Evolutionary conservation across 1,284 basidiomycete genomes (phyloP).

Genomic region (Leccinum huronense): DNA sequence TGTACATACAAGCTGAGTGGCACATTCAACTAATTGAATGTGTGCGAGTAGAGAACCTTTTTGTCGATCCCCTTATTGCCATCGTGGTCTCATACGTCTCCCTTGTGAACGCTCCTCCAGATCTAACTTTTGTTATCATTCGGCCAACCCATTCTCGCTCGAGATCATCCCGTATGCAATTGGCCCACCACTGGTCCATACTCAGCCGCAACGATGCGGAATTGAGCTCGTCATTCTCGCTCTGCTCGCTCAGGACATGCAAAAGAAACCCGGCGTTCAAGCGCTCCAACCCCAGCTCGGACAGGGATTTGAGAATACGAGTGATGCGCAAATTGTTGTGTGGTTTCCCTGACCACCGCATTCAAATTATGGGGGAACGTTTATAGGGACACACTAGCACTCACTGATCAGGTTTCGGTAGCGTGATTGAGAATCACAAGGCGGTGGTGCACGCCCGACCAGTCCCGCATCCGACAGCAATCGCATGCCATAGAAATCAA

Average conservation of each 20-base stretch:
- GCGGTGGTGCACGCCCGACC: conserved; percentile 40
- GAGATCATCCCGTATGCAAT: conserved; percentile 61
- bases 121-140: conserved; percentile 49
- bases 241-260: conserved; percentile 68
- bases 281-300: conserved; percentile 62
- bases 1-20: background rate
- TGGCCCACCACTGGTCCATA: conserved; percentile 78
- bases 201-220: conserved; percentile 50
- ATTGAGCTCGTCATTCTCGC: conserved; percentile 54
- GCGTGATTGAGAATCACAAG: conserved; percentile 45
- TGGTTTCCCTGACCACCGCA: conserved; percentile 44
- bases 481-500: conserved; percentile 73
- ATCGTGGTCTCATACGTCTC: conserved; percentile 53
- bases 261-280: conserved; percentile 67
- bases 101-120: conserved; percentile 50
- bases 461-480: conserved; percentile 57
- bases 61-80: conserved; percentile 34
- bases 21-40: conserved; percentile 1
- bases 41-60: conserved; percentile 18
- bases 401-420: conserved; percentile 67
- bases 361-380: background rate
- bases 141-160: conserved; percentile 56
- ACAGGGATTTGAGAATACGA: conserved; percentile 73
- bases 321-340: conserved; percentile 80
- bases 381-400: conserved; percentile 30